These are phyloP conservation scores for Plenodomus lindquistii DNA, from an alignment of 2,329 filamentous ascomycete genomes.

Conservation along the genomic window DNA sequence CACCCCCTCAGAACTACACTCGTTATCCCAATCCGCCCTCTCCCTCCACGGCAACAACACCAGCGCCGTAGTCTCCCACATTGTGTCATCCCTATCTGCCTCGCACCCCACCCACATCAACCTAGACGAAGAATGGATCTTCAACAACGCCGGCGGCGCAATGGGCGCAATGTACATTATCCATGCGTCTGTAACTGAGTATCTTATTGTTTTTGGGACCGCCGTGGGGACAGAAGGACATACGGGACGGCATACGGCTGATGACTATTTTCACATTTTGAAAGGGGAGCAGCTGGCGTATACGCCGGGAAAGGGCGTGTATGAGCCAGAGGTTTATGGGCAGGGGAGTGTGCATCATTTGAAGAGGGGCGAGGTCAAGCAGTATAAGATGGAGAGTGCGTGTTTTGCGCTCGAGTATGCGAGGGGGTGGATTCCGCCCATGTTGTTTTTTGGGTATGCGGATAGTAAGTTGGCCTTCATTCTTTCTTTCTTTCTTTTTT, in stretches of 20 bases:
- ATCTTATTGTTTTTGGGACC: slow-evolving; percentile 50
- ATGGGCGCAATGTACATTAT: slow-evolving; percentile 93
- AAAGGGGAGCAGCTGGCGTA: slow-evolving; percentile 77
- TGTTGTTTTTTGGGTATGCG: slow-evolving; percentile 88
- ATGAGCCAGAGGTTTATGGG: slow-evolving; percentile 70
- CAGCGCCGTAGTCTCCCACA: slow-evolving; percentile 66
- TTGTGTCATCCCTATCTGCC: slow-evolving; percentile 66
- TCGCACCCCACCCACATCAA: slow-evolving; percentile 59
- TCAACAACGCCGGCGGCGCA: slow-evolving; percentile 88
- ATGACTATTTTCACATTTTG: slow-evolving; percentile 95
- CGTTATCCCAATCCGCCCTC: slow-evolving; percentile 69
- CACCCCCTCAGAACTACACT: slow-evolving; percentile 67
- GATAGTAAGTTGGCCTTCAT: slow-evolving; percentile 58
- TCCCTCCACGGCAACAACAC: slow-evolving; percentile 76
- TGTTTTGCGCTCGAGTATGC: slow-evolving; percentile 86
- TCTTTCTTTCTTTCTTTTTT: not conserved
- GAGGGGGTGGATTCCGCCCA: slow-evolving; percentile 87
- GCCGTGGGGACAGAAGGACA: slow-evolving; percentile 86
- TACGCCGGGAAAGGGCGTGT: slow-evolving; percentile 62
- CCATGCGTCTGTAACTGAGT: slow-evolving; percentile 82
- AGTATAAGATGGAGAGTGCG: slow-evolving; percentile 77
- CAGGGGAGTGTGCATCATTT: slow-evolving; percentile 74
- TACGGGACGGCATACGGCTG: slow-evolving; percentile 83
- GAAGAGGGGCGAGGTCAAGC: slow-evolving; percentile 71
- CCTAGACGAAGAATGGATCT: slow-evolving; percentile 79